Percentiles rank a stretch among this genome's conserved stretches.
Evolutionary conservation across 192 early-diverging fungal species (phyloP).

Genomic region (Backusella liffmaniae): DNA sequence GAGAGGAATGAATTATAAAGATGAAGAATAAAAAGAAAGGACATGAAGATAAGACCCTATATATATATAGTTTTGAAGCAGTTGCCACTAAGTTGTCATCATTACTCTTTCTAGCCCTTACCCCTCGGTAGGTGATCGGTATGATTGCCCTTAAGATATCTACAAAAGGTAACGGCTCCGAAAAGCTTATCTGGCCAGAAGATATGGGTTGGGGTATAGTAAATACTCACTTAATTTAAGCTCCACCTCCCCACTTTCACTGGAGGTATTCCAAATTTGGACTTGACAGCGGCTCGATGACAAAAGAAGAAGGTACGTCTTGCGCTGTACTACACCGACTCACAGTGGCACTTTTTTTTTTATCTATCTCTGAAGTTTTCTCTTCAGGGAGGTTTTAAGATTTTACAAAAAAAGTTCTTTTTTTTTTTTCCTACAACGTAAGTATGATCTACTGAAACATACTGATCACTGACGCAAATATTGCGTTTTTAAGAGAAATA

Average conservation of each 20-base stretch:
- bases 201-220: neutral
- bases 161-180: slow-evolving; percentile 5
- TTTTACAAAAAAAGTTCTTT: neutral
- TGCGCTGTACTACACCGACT: neutral
- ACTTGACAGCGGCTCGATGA: neutral
- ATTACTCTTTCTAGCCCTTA: slow-evolving; percentile 2
- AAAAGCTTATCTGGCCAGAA: neutral
- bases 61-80: neutral
- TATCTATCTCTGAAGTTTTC: neutral
- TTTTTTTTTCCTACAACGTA: neutral
- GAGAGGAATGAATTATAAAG: neutral
- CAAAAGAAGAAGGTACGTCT: neutral
- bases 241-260: neutral
- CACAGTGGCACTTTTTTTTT: neutral
- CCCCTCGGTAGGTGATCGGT: slow-evolving; percentile 9
- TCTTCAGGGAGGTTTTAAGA: no score
- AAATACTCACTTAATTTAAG: neutral
- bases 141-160: neutral
- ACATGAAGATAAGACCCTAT: neutral
- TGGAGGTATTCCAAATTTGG: neutral
- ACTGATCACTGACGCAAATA: neutral
- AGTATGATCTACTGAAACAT: neutral
- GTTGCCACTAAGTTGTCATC: neutral
- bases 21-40: neutral
- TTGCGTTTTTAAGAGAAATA: neutral